phyloP scores from a whole-genome alignment of 169 alveolate species.

The Plasmodium gonderi region DNA sequence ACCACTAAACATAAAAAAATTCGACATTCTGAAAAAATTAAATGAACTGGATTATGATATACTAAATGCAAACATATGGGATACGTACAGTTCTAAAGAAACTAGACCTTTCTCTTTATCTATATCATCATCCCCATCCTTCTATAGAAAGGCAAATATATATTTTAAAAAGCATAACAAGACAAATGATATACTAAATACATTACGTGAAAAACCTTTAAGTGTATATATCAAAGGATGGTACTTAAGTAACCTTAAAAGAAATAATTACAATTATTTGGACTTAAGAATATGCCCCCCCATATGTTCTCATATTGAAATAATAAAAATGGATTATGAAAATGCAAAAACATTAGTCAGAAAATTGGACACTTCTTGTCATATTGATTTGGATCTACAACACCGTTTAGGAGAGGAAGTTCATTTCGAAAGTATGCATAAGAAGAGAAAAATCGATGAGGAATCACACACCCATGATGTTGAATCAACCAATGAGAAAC shows the following conservation, averaged over 20 bases:
- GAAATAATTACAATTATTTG: constrained; percentile 37
- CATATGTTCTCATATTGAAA: constrained; percentile 55
- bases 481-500: not conserved
- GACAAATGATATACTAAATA: not conserved
- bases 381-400: not conserved
- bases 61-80: constrained; percentile 68
- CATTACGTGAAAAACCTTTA: constrained; percentile 31
- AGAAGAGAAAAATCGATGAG: constrained; percentile 19
- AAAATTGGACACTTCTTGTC: constrained; percentile 41
- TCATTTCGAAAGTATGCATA: not conserved
- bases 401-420: constrained; percentile 1
- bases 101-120: constrained; percentile 17
- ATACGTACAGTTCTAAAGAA: constrained; percentile 22
- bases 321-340: constrained; percentile 47
- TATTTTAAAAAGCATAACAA: constrained; percentile 37
- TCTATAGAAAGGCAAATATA: constrained; percentile 50
- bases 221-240: constrained; percentile 11
- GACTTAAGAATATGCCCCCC: constrained; percentile 71
- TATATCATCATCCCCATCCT: not conserved
- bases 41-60: constrained; percentile 8
- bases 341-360: constrained; percentile 34
- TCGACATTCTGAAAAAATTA: constrained; percentile 34
- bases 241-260: constrained; percentile 24
- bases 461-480: not conserved
- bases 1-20: constrained; percentile 32